Evolutionary conservation across 176 grass and related monocot species (phyloP).

Genomic region (Poa annua): DNA sequence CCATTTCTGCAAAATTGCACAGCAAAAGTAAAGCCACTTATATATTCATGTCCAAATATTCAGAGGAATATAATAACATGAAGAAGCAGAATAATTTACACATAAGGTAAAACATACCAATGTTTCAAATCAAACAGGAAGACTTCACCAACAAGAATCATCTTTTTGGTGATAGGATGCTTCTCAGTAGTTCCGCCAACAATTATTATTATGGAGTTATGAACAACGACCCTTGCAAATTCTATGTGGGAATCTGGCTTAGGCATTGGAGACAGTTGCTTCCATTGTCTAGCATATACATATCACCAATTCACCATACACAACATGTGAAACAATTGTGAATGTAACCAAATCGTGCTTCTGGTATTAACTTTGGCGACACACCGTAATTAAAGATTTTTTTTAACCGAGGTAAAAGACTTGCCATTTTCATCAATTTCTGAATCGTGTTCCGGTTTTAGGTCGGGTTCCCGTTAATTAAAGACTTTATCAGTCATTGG

Average conservation of each 20-base stretch:
- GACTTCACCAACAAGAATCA: constrained; percentile 90
- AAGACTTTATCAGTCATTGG: not conserved
- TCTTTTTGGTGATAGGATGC: constrained; percentile 90
- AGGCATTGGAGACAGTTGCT: constrained; percentile 70
- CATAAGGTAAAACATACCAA: constrained; percentile 44
- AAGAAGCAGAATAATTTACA: not conserved
- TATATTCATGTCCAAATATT: not conserved
- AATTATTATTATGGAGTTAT: constrained; percentile 74
- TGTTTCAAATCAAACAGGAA: constrained; percentile 72
- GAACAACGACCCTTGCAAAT: constrained; percentile 77
- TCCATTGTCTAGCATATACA: constrained; percentile 82
- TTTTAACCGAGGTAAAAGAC: no score
- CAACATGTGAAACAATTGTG: constrained; percentile 53
- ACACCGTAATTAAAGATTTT: not conserved
- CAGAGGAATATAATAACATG: not conserved
- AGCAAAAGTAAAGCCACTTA: not conserved
- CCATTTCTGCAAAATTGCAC: constrained; percentile 60
- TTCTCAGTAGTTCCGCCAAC: constrained; percentile 86
- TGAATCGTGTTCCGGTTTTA: no score
- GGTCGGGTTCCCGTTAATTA: no score
- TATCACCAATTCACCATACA: constrained; percentile 54
- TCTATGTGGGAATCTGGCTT: constrained; percentile 91
- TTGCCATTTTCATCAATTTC: no score
- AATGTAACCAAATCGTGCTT: not conserved
- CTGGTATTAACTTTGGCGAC: not conserved